These are phyloP conservation scores for Wickerhamiella vanderwaltii DNA, from an alignment of 805 yeast species.

Conservation along the genomic window DNA sequence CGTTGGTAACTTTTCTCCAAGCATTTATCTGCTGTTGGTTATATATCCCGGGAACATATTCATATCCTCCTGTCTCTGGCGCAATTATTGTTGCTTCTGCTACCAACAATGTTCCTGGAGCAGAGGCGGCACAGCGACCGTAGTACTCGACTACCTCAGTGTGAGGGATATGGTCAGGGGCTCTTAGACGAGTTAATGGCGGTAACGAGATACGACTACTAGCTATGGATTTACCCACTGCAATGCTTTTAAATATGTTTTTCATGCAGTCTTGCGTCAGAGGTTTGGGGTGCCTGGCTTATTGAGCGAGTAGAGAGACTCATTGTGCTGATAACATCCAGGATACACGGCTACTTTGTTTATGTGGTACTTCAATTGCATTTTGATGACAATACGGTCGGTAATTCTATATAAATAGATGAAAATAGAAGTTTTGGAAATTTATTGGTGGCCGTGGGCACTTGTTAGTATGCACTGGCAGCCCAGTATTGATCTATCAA, in stretches of 20 bases:
- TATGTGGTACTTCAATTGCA: too few species aligned
- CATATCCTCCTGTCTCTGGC: constrained; percentile 32
- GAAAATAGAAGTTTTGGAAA: too few species aligned
- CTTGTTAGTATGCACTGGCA: too few species aligned
- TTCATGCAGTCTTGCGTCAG: too few species aligned
- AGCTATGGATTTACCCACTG: constrained; percentile 27
- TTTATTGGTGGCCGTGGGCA: too few species aligned
- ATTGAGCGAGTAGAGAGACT: too few species aligned
- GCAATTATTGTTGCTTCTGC: constrained; percentile 46
- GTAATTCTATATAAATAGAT: too few species aligned
- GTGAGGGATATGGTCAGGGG: constrained; percentile 28
- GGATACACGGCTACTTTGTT: too few species aligned
- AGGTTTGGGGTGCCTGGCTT: too few species aligned
- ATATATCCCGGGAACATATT: constrained; percentile 24
- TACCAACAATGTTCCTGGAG: constrained; percentile 46
- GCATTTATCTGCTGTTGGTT: constrained; percentile 24
- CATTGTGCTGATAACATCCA: too few species aligned
- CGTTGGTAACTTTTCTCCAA: constrained; percentile 33
- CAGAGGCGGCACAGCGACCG: constrained; percentile 38
- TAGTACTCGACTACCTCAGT: constrained; percentile 41
- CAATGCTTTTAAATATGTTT: constrained; percentile 30
- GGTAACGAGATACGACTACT: constrained; percentile 35
- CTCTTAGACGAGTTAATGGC: constrained; percentile 40
- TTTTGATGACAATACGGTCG: too few species aligned
- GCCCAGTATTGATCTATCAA: too few species aligned